Evolutionary conservation across 331 rosid genomes (phyloP), one percentile per base, ranked within the genome.

Genomic region (Quercus lobata): DNA sequence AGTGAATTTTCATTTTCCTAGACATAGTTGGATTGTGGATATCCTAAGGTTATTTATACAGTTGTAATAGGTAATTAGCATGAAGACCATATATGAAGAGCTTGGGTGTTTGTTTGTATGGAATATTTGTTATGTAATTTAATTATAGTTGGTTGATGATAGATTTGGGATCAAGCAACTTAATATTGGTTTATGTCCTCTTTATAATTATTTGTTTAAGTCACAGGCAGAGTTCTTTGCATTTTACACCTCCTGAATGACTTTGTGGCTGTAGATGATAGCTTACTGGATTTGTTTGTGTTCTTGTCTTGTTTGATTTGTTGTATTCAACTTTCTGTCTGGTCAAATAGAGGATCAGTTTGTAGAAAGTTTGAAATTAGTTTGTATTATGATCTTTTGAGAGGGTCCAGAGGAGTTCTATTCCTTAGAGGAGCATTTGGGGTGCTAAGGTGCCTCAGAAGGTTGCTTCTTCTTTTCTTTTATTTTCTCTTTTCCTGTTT

Each of bases 11-110:
- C 72, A 76, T 68, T 52, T 74, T 79, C 32, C 53, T 52, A 81
- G 76, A 27, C 57, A 41, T 74, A 69, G 76, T 76, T 83, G 80
- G 75, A 74, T 69, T 65, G 22, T 71, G 84, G 77, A 71, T 76
- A 18, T 72, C 68, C 49, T 60, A 74, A 49, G 77, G 29, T 72
- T 18, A 73, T 75, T 22, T 66, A 24, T 81, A 53, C 58, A 21
- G 56, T 75, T 76, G 53, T 29, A 60, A 65, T 74, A 57, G 79
- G 82, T 72, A 29, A 75, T 24, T 62, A 44, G 49, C 71, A 41
- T 30, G 17, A 46, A 44, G 76, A 21, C 27, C 22, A 18, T 76
- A 61, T 62, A 12, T 16, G 68, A 30, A 69, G 65, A 75, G 54
- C 75, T 58, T 14, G 34, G 57, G 78, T 60, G 54, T 25, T 62